Percentiles rank a stretch among this genome's conserved stretches.
Conservation (phyloP, 352 stramenopile species). For the Plasmopara viticola region DNA sequence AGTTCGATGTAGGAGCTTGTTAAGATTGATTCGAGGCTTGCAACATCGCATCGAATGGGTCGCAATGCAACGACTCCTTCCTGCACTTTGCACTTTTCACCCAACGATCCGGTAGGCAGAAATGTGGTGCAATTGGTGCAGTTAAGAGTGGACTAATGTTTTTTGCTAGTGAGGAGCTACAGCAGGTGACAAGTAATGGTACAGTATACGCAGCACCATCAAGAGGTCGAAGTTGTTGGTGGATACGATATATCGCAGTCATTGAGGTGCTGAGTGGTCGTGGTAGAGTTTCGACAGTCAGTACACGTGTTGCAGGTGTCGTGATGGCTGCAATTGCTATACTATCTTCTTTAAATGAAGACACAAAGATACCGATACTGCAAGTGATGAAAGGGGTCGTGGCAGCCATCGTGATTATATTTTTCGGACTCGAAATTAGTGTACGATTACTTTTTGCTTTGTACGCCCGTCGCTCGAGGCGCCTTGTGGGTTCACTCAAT, state of each 20-base stretch:
- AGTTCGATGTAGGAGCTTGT: slow-evolving; percentile 1
- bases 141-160: neutral
- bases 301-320: neutral
- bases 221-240: neutral
- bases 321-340: slow-evolving; percentile 2
- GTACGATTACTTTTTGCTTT: slow-evolving; percentile 12
- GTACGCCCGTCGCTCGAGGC: slow-evolving; percentile 8
- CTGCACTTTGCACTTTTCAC: slow-evolving; percentile 13
- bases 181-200: slow-evolving; percentile 2
- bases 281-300: neutral
- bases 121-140: neutral
- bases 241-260: slow-evolving; percentile 1
- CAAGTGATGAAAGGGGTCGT: slow-evolving; percentile 3
- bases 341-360: neutral
- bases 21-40: slow-evolving; percentile 1
- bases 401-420: neutral
- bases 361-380: neutral
- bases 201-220: neutral
- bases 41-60: slow-evolving; percentile 4
- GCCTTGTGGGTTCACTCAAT: slow-evolving; percentile 8
- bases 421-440: slow-evolving; percentile 13
- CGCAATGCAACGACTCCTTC: slow-evolving; percentile 3
- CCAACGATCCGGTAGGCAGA: slow-evolving; percentile 23
- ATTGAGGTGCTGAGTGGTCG: slow-evolving; percentile 8
- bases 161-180: slow-evolving; percentile 23